Conservation (phyloP, 768 basidiomycete species). For the Termitomyces sp. region DNA sequence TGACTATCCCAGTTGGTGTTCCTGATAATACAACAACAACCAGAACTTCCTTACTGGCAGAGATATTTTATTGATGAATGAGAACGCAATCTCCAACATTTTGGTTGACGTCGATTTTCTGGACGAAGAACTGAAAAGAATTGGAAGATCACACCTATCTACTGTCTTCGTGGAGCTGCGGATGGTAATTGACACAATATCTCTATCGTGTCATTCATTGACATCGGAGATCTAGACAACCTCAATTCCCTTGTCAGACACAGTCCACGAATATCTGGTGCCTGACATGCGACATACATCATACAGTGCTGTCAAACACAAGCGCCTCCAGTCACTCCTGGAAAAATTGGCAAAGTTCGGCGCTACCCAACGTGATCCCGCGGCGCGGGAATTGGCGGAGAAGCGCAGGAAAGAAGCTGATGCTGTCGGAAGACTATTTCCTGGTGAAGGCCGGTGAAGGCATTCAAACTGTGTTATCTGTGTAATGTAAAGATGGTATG, state of each 20-base stretch:
- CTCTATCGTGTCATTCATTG: constrained; percentile 10
- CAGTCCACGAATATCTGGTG: constrained; percentile 76
- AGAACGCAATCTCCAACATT: constrained; percentile 84
- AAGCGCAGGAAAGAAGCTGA: constrained; percentile 75
- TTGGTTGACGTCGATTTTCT: constrained; percentile 84
- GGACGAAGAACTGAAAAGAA: constrained; percentile 77
- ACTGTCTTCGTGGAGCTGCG: constrained; percentile 77
- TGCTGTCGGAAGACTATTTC: constrained; percentile 67
- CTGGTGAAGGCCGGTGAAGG: constrained; percentile 54
- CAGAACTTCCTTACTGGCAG: constrained; percentile 78
- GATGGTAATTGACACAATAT: constrained; percentile 45
- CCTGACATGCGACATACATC: constrained; percentile 63
- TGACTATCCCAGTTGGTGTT: not conserved
- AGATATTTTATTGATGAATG: constrained; percentile 76
- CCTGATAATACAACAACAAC: not conserved
- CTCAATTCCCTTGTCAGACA: constrained; percentile 67
- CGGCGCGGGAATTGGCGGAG: constrained; percentile 63
- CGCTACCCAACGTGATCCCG: constrained; percentile 50
- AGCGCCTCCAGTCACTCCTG: constrained; percentile 65
- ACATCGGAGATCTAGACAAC: constrained; percentile 42
- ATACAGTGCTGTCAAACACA: constrained; percentile 63
- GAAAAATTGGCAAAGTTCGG: constrained; percentile 78
- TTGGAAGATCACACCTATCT: constrained; percentile 65
- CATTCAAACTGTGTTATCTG: not conserved
- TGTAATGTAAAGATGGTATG: constrained; percentile 13